Conservation (phyloP, 305 asterid species). For the Solanum hybrid region DNA sequence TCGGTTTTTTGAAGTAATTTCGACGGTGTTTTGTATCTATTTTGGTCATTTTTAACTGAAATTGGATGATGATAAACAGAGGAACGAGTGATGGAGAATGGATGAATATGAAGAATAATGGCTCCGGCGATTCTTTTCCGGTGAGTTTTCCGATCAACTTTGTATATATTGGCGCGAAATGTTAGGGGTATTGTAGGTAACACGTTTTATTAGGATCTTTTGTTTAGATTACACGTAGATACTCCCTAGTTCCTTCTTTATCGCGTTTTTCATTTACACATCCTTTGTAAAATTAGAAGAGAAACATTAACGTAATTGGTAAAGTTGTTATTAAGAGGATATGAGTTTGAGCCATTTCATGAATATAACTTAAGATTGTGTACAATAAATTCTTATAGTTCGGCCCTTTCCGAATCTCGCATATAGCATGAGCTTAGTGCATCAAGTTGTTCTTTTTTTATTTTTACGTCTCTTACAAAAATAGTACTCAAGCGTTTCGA, state of each 20-base stretch:
- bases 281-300: not conserved
- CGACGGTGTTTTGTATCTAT: not conserved
- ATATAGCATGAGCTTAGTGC: not conserved
- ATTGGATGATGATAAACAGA: slow-evolving; percentile 13
- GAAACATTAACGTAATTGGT: not conserved
- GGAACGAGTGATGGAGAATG: slow-evolving; percentile 23
- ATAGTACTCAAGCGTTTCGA: not conserved
- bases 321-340: too few relatives aligned
- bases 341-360: not conserved
- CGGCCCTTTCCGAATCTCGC: rapidly evolving
- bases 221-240: not conserved
- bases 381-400: too few relatives aligned
- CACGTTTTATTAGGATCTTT: not conserved
- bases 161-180: not conserved
- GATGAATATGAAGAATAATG: slow-evolving; percentile 24
- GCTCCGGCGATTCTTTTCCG: slow-evolving; percentile 23
- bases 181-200: not conserved
- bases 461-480: not conserved
- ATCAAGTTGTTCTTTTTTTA: not conserved
- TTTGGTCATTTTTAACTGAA: not conserved
- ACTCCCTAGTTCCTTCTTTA: not conserved
- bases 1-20: not conserved
- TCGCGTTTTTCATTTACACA: not conserved
- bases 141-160: slow-evolving; percentile 19
- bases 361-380: too few relatives aligned